A percentile compares a stretch with the other conserved stretches of the same genome.
Conservation (phyloP, 140 eudicot species). For the Cichorium intybus region DNA sequence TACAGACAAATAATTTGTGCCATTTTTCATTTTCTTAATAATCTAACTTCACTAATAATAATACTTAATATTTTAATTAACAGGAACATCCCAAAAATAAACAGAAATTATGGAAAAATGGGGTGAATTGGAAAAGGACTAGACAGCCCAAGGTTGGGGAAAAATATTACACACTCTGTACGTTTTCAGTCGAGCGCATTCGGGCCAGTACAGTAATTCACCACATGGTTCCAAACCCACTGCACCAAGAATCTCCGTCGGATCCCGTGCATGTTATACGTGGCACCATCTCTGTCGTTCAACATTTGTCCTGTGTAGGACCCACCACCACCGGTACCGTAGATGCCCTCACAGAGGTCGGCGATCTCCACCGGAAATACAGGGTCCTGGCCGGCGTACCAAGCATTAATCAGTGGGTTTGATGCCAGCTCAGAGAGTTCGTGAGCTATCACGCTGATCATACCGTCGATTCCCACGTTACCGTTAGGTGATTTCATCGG, state of each 20-base stretch:
- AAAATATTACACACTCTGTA: constrained; percentile 8
- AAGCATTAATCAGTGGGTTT: constrained; percentile 78
- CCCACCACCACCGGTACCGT: constrained; percentile 96
- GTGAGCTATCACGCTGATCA: constrained; percentile 91
- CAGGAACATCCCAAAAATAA: not conserved
- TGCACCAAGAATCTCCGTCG: constrained; percentile 84
- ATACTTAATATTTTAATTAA: constrained; percentile 1
- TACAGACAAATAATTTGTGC: constrained; percentile 12
- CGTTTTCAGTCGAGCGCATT: constrained; percentile 62
- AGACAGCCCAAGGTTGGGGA: constrained; percentile 1
- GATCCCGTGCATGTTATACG: constrained; percentile 90
- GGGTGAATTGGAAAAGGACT: not conserved
- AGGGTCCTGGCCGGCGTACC: constrained; percentile 96
- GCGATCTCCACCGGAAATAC: constrained; percentile 86
- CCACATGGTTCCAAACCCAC: constrained; percentile 91
- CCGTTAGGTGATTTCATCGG: constrained; percentile 76
- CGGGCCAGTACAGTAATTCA: constrained; percentile 94
- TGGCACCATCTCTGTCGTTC: constrained; percentile 82
- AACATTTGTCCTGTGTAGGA: constrained; percentile 91
- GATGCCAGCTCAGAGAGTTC: constrained; percentile 81
- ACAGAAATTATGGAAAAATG: constrained; percentile 5
- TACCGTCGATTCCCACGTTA: constrained; percentile 79
- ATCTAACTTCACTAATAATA: constrained; percentile 6
- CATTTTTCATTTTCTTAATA: not conserved
- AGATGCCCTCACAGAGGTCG: constrained; percentile 92